phyloP scores from a whole-genome alignment of 257 asterid genomes.

The Jacaranda copaia region DNA sequence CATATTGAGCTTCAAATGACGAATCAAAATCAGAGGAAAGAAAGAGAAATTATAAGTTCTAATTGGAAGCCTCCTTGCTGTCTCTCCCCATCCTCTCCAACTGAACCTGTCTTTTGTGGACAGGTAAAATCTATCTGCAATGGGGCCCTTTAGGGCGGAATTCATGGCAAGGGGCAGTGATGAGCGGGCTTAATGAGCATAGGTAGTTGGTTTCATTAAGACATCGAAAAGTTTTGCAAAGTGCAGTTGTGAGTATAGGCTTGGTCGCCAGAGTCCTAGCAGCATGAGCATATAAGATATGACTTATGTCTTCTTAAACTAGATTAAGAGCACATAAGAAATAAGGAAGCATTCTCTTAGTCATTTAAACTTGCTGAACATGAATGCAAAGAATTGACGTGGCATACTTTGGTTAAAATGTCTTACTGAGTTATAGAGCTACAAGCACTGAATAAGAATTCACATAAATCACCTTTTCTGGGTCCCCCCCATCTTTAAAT shows the following conservation, averaged over 20 bases:
- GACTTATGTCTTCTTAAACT: not conserved
- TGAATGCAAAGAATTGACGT: not conserved
- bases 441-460: slow-evolving; percentile 23
- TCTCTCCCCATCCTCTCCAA: not conserved
- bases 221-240: not conserved
- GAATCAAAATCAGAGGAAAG: too few relatives aligned
- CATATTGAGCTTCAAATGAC: too few relatives aligned
- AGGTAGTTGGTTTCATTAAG: not conserved
- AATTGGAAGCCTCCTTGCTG: too few relatives aligned
- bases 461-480: slow-evolving; percentile 71
- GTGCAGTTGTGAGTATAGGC: not conserved
- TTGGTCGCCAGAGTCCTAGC: not conserved
- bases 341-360: not conserved
- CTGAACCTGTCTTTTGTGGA: not conserved
- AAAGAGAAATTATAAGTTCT: too few relatives aligned
- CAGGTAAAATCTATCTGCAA: not conserved
- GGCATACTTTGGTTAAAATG: not conserved
- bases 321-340: not conserved
- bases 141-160: not conserved
- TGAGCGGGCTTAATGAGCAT: not conserved
- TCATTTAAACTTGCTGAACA: slow-evolving; percentile 4
- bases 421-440: slow-evolving; percentile 14
- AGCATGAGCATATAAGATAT: not conserved
- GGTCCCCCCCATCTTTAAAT: slow-evolving; percentile 91
- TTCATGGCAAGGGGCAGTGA: too few relatives aligned